phyloP scores from a whole-genome alignment of 257 asterid species.

The Mentha longifolia region DNA sequence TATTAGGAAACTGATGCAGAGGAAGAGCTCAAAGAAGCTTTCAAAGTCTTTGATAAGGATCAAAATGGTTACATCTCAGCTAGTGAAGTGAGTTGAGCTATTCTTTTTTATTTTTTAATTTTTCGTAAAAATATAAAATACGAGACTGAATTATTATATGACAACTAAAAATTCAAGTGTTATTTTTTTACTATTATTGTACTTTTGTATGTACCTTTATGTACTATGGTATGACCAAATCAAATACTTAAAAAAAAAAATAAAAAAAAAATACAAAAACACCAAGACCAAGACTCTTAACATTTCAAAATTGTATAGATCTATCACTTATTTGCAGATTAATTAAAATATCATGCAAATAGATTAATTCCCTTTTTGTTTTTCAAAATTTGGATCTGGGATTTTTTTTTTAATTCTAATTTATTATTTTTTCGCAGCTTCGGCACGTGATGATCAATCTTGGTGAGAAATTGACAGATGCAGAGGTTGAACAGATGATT shows the following conservation, averaged over 20 bases:
- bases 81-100: conserved; percentile 41
- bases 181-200: background rate
- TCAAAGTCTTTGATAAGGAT: conserved; percentile 56
- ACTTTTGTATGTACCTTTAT: conserved; percentile 23
- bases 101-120: background rate
- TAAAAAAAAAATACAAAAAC: no score
- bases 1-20: conserved; percentile 50
- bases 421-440: conserved; percentile 38
- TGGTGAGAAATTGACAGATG: conserved; percentile 57
- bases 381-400: background rate
- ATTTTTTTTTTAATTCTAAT: background rate
- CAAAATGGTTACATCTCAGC: conserved; percentile 56
- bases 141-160: conserved; percentile 9
- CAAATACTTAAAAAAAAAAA: background rate
- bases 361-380: background rate
- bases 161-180: background rate
- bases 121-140: background rate
- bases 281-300: no score
- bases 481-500: conserved; percentile 59
- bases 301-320: no score
- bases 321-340: no score
- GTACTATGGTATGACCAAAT: conserved; percentile 32
- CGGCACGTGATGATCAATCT: conserved; percentile 61
- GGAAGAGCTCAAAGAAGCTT: conserved; percentile 55
- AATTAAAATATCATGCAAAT: conserved; percentile 21